Evolutionary conservation across 2,329 filamentous ascomycete species (phyloP), one percentile per base, ranked within the genome.

Genomic region (Xylariales sp.): DNA sequence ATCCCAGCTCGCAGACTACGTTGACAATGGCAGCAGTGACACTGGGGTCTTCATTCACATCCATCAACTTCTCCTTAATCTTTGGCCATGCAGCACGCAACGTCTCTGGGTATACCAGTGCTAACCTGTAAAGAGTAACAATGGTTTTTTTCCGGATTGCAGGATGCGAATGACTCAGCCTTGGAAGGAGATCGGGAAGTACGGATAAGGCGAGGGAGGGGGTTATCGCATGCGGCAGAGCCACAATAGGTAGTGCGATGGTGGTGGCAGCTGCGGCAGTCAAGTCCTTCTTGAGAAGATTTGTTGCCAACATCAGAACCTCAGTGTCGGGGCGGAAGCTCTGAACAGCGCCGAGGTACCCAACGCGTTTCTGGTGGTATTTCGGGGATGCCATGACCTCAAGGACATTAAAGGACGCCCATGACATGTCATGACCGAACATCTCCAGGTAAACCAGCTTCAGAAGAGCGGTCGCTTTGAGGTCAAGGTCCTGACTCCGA

Each of bases 361-460:
- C 93, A 30, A 96, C 88, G 48, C 91, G 78, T 66, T 98, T 98
- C 64, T 96, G 91, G 50, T 89, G 77, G 61, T 95, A 95, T 60
- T 96, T 97, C 33, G 85, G 74, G 27, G 88, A 95, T 25, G 90
- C 95, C 93, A 98, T 98, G 66, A 98, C 93, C 67, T 98, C 93
- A 33, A 98, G 82, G 37, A 97, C 91, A 61, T 98, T 88, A 66
- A 98, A 98, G 11, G 90, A 90, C 4, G 93, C 93, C 93, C 93
- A 98, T 4, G 91, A 96, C 93, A 98, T 98, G 65, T 97, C 93
- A 60, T 97, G 87, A 12, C 93, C 93, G 51, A 97, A 90, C 93
- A 98, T 98, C 62, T 98, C 93, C 49, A 98, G 79, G 61, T 98
- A 98, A 37, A 96, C 84, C 52, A 98, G 77, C 70, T 98, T 98